A percentile compares a stretch with the other conserved stretches of the same genome.
These are phyloP conservation scores for Emmonsiellopsis sp. DNA, from an alignment of 2,329 filamentous ascomycete species.

Conservation along the genomic window DNA sequence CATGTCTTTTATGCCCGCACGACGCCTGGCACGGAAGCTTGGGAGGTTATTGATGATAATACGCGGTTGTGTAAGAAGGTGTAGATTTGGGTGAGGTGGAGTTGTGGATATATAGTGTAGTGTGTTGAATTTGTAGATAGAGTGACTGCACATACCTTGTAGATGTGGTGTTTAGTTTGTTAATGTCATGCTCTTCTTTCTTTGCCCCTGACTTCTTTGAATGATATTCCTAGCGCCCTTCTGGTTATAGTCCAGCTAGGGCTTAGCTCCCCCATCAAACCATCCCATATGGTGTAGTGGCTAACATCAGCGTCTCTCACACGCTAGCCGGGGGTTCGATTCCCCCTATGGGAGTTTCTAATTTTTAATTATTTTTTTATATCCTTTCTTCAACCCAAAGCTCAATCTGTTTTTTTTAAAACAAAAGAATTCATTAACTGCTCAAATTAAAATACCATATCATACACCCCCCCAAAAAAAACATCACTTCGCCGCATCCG, in stretches of 20 bases:
- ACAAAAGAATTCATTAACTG: too few species aligned
- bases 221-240: too few species aligned
- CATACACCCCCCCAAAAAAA: background rate
- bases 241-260: background rate
- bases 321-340: background rate
- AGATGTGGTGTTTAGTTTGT: background rate
- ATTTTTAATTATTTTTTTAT: background rate
- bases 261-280: background rate
- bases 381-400: background rate
- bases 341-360: background rate
- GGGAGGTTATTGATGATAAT: background rate
- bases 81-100: background rate
- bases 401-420: too few species aligned
- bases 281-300: background rate
- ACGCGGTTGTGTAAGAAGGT: background rate
- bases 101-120: background rate
- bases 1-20: slow-evolving; percentile 39
- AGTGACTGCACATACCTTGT: background rate
- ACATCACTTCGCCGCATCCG: slow-evolving; percentile 46
- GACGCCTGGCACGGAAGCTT: slow-evolving; percentile 42
- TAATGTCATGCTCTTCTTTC: background rate
- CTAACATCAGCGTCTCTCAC: background rate
- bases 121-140: background rate
- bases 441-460: too few species aligned
- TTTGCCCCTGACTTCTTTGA: background rate